phyloP scores from a whole-genome alignment of 768 basidiomycete genomes.

The Trametes cinnabarina region DNA sequence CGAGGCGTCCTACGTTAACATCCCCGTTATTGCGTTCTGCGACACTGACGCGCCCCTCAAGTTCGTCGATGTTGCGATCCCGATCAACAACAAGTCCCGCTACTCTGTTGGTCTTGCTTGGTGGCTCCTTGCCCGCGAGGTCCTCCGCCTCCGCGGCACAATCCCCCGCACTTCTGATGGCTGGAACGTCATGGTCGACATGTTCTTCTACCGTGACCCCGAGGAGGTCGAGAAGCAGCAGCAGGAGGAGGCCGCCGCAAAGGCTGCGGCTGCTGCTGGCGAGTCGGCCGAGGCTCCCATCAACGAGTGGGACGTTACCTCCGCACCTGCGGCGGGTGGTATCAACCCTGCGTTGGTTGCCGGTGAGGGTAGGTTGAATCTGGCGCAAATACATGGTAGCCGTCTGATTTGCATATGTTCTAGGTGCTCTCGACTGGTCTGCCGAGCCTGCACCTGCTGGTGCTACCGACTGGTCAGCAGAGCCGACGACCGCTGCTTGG shows the following conservation, averaged over 20 bases:
- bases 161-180: conserved; percentile 88
- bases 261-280: conserved; percentile 59
- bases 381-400: not conserved
- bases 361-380: conserved; percentile 46
- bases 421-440: conserved; percentile 86
- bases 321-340: conserved; percentile 63
- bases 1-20: conserved; percentile 99
- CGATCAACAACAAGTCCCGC: conserved; percentile 98
- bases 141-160: conserved; percentile 91
- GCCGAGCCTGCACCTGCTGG: conserved; percentile 65
- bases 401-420: conserved; percentile 2
- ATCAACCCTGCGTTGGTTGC: conserved; percentile 78
- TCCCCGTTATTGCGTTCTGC: conserved; percentile 98
- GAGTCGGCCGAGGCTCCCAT: conserved; percentile 50
- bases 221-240: conserved; percentile 99
- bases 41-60: conserved; percentile 98
- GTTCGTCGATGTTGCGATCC: conserved; percentile 98
- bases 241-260: conserved; percentile 88
- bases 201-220: conserved; percentile 99
- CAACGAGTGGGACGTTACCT: conserved; percentile 74
- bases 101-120: conserved; percentile 96
- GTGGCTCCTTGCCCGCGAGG: conserved; percentile 97
- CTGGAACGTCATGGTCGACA: conserved; percentile 98
- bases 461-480: conserved; percentile 36
- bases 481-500: conserved; percentile 32